These are phyloP conservation scores for Fusarium zealandicum DNA, from an alignment of 2,329 filamentous ascomycete species.

Conservation along the genomic window DNA sequence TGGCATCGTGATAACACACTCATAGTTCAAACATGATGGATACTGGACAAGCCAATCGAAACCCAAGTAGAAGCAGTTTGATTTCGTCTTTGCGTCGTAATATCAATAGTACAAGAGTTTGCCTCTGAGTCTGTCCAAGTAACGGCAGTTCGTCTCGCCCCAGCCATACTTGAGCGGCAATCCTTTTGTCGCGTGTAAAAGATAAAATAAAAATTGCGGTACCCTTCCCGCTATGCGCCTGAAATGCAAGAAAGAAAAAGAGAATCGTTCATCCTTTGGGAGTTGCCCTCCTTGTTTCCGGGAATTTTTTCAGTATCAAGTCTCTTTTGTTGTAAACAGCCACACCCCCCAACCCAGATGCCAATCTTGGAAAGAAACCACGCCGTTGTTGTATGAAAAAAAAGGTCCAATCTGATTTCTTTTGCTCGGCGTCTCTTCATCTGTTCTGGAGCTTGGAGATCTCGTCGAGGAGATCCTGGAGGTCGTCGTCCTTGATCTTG, in stretches of 20 bases:
- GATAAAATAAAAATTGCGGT: no score
- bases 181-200: slow-evolving; percentile 15
- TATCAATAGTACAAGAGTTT: slow-evolving; percentile 33
- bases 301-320: slow-evolving; percentile 13
- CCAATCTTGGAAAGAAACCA: slow-evolving; percentile 9
- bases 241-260: slow-evolving; percentile 36
- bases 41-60: no score
- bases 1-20: no score
- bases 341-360: background rate
- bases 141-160: slow-evolving; percentile 22
- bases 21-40: no score
- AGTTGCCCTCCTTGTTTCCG: slow-evolving; percentile 5
- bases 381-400: background rate
- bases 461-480: slow-evolving; percentile 89
- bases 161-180: slow-evolving; percentile 19
- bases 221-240: slow-evolving; percentile 42
- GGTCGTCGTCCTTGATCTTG: slow-evolving; percentile 89
- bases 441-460: slow-evolving; percentile 76
- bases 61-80: slow-evolving; percentile 9
- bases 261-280: slow-evolving; percentile 6
- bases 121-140: slow-evolving; percentile 24
- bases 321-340: slow-evolving; percentile 8
- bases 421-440: slow-evolving; percentile 36
- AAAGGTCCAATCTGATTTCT: background rate
- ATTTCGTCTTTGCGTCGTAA: slow-evolving; percentile 36